Evolutionary conservation across 805 yeast species (phyloP), one percentile per base, ranked within the genome.

Genomic region (Metschnikowia similis): DNA sequence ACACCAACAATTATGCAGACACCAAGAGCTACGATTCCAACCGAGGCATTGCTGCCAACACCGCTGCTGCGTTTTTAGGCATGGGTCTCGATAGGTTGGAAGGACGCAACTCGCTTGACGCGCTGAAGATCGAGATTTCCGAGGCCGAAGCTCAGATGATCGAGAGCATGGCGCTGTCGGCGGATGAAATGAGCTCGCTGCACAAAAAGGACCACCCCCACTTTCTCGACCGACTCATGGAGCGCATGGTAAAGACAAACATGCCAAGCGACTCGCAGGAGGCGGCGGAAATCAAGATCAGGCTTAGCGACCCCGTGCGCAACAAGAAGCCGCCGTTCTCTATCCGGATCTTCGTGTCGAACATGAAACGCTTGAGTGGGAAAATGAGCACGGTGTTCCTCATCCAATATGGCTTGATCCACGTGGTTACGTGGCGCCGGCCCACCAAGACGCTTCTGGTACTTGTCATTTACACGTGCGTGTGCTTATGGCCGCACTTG

Each of bases 401-500:
- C 38, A 49, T 83, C 1, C 92, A 87, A 57, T 84, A 84, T 56
- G 81, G 82, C 2, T 38, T 84, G 1, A 71, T 83, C 6, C 79
- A 81, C 45, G 61, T 87, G 0, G 51, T 88, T 26, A 79, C 87
- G 4, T 91, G 97, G 97, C 80, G 82, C 51, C 72, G 76, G 28
- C 91, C 95, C 0, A 72, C 87, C 0, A 77, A 81, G 53, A 90
- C 97, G 0, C 55, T 90, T 5, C 71, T 85, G 0, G 62, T 72
- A 21, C 66, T 89, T 48, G 69, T 84, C 5, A 53, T 82, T 1
- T 83, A 85, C 55, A 84, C 96, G 0, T 74, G 82, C 52, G 69
- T 84, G 1, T 86, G 94, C 58, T 65, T 84, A 34, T 79, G 86
- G 69, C 96, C 96, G 0, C 82, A 82, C 61, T 65, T 86, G 45